These are phyloP conservation scores for Acacia confusa DNA, from an alignment of 306 rosid species.

Conservation along the genomic window DNA sequence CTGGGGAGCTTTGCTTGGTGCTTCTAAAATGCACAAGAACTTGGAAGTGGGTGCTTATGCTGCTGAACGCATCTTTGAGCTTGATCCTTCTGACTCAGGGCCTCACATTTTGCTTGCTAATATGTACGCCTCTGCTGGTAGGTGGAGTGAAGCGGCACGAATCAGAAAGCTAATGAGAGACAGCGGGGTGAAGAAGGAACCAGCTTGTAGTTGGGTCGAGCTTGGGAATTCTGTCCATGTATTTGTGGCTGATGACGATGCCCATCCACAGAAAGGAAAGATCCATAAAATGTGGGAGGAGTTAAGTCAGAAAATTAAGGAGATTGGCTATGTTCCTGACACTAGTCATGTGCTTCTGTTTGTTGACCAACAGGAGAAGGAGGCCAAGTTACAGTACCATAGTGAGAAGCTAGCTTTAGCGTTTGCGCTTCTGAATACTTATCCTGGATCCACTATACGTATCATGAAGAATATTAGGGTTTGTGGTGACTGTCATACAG, in stretches of 20 bases:
- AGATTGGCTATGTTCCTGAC: constrained; percentile 57
- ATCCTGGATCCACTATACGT: constrained; percentile 52
- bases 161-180: constrained; percentile 46
- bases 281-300: constrained; percentile 46
- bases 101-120: constrained; percentile 46
- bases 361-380: constrained; percentile 49
- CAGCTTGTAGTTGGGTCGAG: constrained; percentile 50
- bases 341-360: constrained; percentile 50
- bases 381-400: constrained; percentile 45
- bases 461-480: constrained; percentile 57
- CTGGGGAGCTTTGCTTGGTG: constrained; percentile 58
- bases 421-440: constrained; percentile 48
- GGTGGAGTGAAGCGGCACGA: constrained; percentile 51
- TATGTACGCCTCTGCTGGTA: constrained; percentile 53
- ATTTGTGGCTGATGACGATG: constrained; percentile 42
- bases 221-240: constrained; percentile 47
- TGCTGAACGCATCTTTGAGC: constrained; percentile 48
- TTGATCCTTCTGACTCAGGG: constrained; percentile 54
- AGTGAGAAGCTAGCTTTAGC: constrained; percentile 61
- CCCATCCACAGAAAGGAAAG: constrained; percentile 48
- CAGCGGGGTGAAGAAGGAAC: constrained; percentile 39
- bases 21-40: constrained; percentile 48
- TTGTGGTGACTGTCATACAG: constrained; percentile 56
- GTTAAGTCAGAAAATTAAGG: constrained; percentile 45
- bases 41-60: constrained; percentile 47